Evolutionary conservation across 257 asterid genomes (phyloP).

Genomic region (Forsythia suspensa): DNA sequence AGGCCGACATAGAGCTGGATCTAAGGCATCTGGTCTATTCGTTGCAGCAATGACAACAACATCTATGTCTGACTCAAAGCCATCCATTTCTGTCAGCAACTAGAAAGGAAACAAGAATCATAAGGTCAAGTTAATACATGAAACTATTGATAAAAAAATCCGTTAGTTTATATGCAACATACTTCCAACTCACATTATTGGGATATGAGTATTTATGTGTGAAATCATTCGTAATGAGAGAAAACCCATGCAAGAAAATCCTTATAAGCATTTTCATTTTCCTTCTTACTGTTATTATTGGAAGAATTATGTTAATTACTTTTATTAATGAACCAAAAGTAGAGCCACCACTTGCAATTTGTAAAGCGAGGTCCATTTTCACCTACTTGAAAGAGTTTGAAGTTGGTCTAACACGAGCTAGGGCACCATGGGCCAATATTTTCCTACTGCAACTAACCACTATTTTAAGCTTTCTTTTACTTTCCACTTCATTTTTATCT

Average conservation of each 20-base stretch:
- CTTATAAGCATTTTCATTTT: background rate
- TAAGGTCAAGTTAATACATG: background rate
- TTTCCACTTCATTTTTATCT: background rate
- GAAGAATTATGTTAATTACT: background rate
- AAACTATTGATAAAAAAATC: background rate
- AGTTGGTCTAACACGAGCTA: background rate
- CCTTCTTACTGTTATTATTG: background rate
- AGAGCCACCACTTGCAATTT: too few species aligned
- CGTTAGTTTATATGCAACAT: background rate
- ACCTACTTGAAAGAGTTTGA: background rate
- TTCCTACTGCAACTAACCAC: background rate
- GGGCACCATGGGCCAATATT: background rate
- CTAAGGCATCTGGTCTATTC: slow-evolving; percentile 94
- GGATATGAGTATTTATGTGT: background rate
- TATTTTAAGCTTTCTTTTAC: background rate
- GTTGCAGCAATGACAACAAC: slow-evolving; percentile 94
- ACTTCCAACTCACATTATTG: background rate
- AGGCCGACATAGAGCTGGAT: slow-evolving; percentile 94
- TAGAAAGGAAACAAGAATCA: slow-evolving; percentile 28
- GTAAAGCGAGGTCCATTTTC: background rate
- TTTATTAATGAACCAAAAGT: background rate
- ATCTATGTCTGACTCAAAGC: slow-evolving; percentile 70
- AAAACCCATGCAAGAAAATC: background rate
- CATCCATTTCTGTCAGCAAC: slow-evolving; percentile 99
- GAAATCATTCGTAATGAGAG: slow-evolving; percentile 2